A percentile compares a stretch with the other conserved stretches of the same genome.
Conservation (phyloP, 1,284 basidiomycete species). For the Leccinum fuscescens region DNA sequence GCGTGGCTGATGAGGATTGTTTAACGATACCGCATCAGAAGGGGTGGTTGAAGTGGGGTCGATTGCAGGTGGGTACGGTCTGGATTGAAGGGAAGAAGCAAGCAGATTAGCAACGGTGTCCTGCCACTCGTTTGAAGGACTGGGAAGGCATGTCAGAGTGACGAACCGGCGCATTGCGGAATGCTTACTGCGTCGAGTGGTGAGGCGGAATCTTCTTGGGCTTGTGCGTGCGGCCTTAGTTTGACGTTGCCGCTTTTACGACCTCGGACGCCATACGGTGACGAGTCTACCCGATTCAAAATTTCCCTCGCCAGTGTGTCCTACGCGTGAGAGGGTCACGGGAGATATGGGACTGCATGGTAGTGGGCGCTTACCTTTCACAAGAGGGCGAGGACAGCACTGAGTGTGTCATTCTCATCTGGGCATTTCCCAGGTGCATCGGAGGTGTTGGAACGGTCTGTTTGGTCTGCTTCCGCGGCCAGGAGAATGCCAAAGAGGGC, state of each 20-base stretch:
- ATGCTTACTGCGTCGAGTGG: conserved; percentile 57
- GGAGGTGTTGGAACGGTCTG: conserved; percentile 53
- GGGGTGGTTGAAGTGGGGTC: conserved; percentile 2
- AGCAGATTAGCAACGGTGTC: conserved; percentile 56
- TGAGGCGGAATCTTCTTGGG: conserved; percentile 31
- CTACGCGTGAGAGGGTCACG: conserved; percentile 32
- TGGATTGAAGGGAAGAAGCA: conserved; percentile 18
- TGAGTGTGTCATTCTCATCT: conserved; percentile 15
- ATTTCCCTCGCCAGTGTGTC: conserved; percentile 74
- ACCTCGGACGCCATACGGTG: conserved; percentile 71
- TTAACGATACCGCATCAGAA: conserved; percentile 15
- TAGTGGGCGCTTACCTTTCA: conserved; percentile 24
- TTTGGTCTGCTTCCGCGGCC: conserved; percentile 62
- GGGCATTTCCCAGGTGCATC: conserved; percentile 33
- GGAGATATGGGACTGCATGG: not conserved
- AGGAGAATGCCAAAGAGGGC: conserved; percentile 78
- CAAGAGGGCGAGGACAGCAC: conserved; percentile 23
- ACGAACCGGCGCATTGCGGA: not conserved
- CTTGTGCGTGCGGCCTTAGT: conserved; percentile 25
- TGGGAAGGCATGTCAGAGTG: conserved; percentile 25
- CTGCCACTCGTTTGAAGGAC: conserved; percentile 81
- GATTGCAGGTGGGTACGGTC: not conserved
- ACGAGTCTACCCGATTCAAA: conserved; percentile 70
- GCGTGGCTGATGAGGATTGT: conserved; percentile 13
- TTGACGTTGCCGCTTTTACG: conserved; percentile 40